Base-by-base conservation (phyloP, 2,329 filamentous ascomycete species). In the Cordyceps tenuipes region DNA sequence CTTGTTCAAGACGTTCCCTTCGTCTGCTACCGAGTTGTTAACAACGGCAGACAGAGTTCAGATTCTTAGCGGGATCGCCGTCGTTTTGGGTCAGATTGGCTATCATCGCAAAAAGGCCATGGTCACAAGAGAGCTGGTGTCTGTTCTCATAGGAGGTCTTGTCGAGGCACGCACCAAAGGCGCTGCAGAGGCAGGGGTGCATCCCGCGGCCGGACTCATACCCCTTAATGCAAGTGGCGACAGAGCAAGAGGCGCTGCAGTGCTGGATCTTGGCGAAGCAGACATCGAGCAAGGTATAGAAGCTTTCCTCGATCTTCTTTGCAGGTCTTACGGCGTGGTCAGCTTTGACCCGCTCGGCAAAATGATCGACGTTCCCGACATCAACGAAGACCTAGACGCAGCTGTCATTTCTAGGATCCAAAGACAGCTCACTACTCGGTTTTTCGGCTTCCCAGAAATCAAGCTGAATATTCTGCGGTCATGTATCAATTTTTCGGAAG, bases 401-500 rank as follows among this genome's bases (percentile, higher is more conserved):
- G 79, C 75, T 50, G 77, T 79, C 43, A 73, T 85, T 63, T 73
- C 78, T 57, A 79, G 85, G 62, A 86, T 90, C 62, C 74, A 83
- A 51, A 77, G 76, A 34, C 82, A 88, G 68, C 78, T 82, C 43
- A 76, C 78, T 7, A 73, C 77, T 34, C 77, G 84, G n/a, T 76
- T 80, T 46, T 96, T 91, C 70, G 94, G 94, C 4, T 90, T 92
- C 67, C 77, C 85, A 12, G 82, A 83, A 61, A 76, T 96, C 65
- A 97, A 97, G 72, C 80, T 95, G 57, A 90, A 96, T 69, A 85
- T 97, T 56, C 77, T 97, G 12, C 84, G 90, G 64, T 87, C 89
- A n/a, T 96, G 93, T 68, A 91, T 96, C 67, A 91, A 91, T 71
- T 89, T 97, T 63, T 96, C 90, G 58, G 94, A 99, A 75, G 93